phyloP scores from a whole-genome alignment of 495 filamentous ascomycete species.

The Cercophora sp. region DNA sequence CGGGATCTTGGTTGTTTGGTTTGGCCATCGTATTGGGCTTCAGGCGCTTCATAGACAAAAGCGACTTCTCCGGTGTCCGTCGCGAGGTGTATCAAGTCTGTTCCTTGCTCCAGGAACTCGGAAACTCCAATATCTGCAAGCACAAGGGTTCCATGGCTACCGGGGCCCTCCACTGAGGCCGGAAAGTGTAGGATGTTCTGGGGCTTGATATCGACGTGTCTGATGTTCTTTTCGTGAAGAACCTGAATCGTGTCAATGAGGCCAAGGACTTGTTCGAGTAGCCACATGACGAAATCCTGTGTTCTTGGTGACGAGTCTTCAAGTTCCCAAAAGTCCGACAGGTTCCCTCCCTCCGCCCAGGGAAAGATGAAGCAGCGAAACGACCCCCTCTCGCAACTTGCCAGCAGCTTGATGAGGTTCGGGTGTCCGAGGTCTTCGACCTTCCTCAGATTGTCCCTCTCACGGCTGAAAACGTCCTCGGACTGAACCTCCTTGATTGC shows the following conservation, averaged over 20 bases:
- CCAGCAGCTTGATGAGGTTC: conserved; percentile 18
- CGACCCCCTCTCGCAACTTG: conserved; percentile 4
- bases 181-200: conserved; percentile 17
- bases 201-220: conserved; percentile 20
- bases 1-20: conserved; percentile 10
- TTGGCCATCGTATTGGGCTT: conserved; percentile 1
- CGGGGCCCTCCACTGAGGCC: background rate
- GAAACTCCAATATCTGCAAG: conserved; percentile 13
- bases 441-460: conserved; percentile 8
- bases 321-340: conserved; percentile 16
- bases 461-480: background rate
- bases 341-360: conserved; percentile 19
- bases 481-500: conserved; percentile 9
- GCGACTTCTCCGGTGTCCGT: conserved; percentile 13
- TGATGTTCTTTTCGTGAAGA: conserved; percentile 10
- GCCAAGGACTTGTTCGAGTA: conserved; percentile 19
- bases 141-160: background rate
- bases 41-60: conserved; percentile 15
- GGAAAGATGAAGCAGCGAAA: conserved; percentile 12
- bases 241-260: conserved; percentile 16
- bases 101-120: conserved; percentile 3
- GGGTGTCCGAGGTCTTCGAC: conserved; percentile 6
- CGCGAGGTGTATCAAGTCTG: background rate
- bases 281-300: conserved; percentile 10
- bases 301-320: background rate